A percentile compares a stretch with the other conserved stretches of the same genome.
phyloP scores from a whole-genome alignment of 495 filamentous ascomycete genomes.

The Amphirosellinia nigrospora region DNA sequence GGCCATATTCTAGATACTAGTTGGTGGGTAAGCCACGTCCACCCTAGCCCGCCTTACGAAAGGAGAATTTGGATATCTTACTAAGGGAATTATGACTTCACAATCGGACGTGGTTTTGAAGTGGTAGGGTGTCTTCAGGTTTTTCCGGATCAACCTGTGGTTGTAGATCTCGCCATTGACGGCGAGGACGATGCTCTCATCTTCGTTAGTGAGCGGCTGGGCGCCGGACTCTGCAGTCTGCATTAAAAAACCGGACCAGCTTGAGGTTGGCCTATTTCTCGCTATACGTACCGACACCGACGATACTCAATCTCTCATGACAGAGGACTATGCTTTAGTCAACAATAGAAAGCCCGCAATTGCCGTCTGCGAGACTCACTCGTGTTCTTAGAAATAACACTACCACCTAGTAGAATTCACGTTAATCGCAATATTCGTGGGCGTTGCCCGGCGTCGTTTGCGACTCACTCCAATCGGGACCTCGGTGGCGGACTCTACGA shows the following conservation, averaged over 20 bases:
- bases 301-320: conserved; percentile 96
- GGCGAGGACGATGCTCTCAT: conserved; percentile 84
- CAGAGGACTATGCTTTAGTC: conserved; percentile 73
- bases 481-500: conserved; percentile 86
- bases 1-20: conserved; percentile 89
- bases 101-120: conserved; percentile 99
- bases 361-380: conserved; percentile 59
- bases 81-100: conserved; percentile 96
- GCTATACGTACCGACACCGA: conserved; percentile 83
- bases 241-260: conserved; percentile 40
- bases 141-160: conserved; percentile 90
- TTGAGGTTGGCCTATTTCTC: conserved; percentile 26
- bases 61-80: conserved; percentile 47
- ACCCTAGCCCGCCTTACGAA: conserved; percentile 12
- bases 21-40: conserved; percentile 23
- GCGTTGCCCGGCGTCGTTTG: conserved; percentile 2
- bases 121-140: conserved; percentile 76
- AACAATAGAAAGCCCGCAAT: conserved; percentile 33
- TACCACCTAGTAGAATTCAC: conserved; percentile 68
- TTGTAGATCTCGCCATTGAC: conserved; percentile 99
- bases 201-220: conserved; percentile 91
- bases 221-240: conserved; percentile 78
- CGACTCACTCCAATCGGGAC: conserved; percentile 96
- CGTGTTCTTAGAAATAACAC: conserved; percentile 84
- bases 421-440: neutral